phyloP scores from a whole-genome alignment of 2,329 filamentous ascomycete genomes.

The Ophiostoma sp. region DNA sequence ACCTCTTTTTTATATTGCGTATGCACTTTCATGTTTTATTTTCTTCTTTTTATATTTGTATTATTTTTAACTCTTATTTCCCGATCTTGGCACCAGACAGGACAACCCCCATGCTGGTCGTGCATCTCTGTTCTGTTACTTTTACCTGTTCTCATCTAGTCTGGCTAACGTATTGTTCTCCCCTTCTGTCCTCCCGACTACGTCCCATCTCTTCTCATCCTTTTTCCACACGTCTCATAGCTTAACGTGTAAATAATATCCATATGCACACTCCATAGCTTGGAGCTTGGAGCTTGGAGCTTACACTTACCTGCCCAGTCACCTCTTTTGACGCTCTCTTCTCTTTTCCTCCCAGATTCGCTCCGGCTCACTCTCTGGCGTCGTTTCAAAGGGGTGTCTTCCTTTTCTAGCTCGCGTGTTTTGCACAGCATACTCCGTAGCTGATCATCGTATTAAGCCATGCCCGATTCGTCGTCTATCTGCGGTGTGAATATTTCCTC shows the following conservation, averaged over 20 bases:
- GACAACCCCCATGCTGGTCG: neutral
- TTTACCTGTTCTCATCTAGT: too few relatives aligned
- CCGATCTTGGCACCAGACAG: neutral
- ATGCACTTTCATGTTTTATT: neutral
- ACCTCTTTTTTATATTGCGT: neutral
- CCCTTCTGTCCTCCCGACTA: neutral
- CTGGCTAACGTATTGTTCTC: neutral
- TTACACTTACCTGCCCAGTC: neutral
- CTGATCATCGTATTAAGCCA: neutral
- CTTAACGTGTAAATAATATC: neutral
- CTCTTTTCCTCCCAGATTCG: neutral
- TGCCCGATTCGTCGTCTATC: neutral
- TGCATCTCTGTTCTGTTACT: too few relatives aligned
- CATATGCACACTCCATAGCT: neutral
- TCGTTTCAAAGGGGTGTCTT: neutral
- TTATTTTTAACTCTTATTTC: neutral
- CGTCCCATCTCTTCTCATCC: neutral
- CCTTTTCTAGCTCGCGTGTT: neutral
- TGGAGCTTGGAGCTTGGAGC: neutral
- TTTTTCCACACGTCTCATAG: neutral
- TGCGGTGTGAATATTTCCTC: neutral
- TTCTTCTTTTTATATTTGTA: constrained; percentile 36
- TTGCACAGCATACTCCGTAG: neutral
- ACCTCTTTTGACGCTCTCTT: neutral
- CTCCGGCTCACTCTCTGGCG: neutral